phyloP scores from a whole-genome alignment of 2,329 filamentous ascomycete genomes.

The Pseudogymnoascus sp. region DNA sequence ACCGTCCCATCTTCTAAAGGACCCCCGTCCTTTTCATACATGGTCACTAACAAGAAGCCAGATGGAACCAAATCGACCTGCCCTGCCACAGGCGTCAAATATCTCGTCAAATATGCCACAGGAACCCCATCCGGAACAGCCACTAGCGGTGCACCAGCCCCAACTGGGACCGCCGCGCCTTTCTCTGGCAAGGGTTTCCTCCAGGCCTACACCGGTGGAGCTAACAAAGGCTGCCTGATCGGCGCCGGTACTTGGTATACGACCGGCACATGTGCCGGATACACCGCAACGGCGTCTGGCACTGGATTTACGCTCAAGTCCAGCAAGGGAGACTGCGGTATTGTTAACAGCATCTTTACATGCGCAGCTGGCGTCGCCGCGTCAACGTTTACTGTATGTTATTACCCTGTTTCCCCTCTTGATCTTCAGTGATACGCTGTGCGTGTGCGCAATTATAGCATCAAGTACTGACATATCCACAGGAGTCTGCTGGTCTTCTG shows the following conservation, averaged over 20 bases:
- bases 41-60: not conserved
- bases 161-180: conserved; percentile 17
- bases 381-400: conserved; percentile 29
- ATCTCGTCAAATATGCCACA: conserved; percentile 41
- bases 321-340: conserved; percentile 50
- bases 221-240: conserved; percentile 57
- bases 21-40: not conserved
- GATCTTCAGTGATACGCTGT: not conserved
- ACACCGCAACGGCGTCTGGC: conserved; percentile 41
- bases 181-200: conserved; percentile 50
- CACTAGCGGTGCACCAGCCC: conserved; percentile 26
- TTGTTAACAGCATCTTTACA: conserved; percentile 43
- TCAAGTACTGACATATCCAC: not conserved
- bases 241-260: conserved; percentile 59
- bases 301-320: conserved; percentile 40
- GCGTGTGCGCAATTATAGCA: not conserved
- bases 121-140: conserved; percentile 18
- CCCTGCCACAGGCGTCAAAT: conserved; percentile 47
- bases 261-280: conserved; percentile 58
- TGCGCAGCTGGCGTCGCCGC: conserved; percentile 43
- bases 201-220: conserved; percentile 42
- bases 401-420: not conserved
- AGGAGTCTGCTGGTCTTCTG: conserved; percentile 19
- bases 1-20: not conserved
- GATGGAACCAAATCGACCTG: conserved; percentile 42